These are phyloP conservation scores for Verruconis gallopava DNA, from an alignment of 2,329 filamentous ascomycete species.

Conservation along the genomic window DNA sequence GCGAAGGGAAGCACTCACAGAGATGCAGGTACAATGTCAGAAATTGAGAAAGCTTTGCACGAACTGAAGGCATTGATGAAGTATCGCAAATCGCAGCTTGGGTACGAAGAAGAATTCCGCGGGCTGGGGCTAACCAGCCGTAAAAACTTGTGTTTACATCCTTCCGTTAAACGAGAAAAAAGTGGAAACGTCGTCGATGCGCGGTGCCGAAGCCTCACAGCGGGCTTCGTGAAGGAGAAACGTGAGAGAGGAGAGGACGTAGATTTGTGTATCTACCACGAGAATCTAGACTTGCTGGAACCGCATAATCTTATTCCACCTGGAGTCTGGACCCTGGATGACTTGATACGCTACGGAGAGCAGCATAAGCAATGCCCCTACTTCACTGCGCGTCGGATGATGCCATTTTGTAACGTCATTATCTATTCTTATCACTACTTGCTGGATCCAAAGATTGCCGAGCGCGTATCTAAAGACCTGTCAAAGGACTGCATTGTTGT, in stretches of 20 bases:
- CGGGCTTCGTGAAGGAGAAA: slow-evolving; percentile 95
- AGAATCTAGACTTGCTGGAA: slow-evolving; percentile 92
- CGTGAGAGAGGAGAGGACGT: slow-evolving; percentile 92
- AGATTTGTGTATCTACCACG: slow-evolving; percentile 89
- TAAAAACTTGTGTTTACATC: slow-evolving; percentile 94
- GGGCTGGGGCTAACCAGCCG: slow-evolving; percentile 87
- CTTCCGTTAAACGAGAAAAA: slow-evolving; percentile 91
- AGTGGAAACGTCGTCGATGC: slow-evolving; percentile 89
- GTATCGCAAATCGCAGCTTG: slow-evolving; percentile 80
- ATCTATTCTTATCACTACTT: slow-evolving; percentile 99
- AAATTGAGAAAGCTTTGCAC: slow-evolving; percentile 93
- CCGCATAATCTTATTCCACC: slow-evolving; percentile 90
- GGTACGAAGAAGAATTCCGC: slow-evolving; percentile 81
- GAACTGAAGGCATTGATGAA: slow-evolving; percentile 92
- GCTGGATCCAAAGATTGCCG: slow-evolving; percentile 93
- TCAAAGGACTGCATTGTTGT: slow-evolving; percentile 98
- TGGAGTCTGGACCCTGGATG: slow-evolving; percentile 91
- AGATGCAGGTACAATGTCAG: slow-evolving; percentile 80
- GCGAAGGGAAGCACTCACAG: background rate
- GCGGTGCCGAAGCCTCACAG: slow-evolving; percentile 87
- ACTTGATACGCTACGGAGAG: slow-evolving; percentile 78
- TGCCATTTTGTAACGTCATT: slow-evolving; percentile 98
- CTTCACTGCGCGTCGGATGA: slow-evolving; percentile 93
- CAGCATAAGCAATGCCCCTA: slow-evolving; percentile 96
- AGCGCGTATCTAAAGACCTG: slow-evolving; percentile 84